Conservation (phyloP, 1,284 basidiomycete species). For the Fomes fomentarius region DNA sequence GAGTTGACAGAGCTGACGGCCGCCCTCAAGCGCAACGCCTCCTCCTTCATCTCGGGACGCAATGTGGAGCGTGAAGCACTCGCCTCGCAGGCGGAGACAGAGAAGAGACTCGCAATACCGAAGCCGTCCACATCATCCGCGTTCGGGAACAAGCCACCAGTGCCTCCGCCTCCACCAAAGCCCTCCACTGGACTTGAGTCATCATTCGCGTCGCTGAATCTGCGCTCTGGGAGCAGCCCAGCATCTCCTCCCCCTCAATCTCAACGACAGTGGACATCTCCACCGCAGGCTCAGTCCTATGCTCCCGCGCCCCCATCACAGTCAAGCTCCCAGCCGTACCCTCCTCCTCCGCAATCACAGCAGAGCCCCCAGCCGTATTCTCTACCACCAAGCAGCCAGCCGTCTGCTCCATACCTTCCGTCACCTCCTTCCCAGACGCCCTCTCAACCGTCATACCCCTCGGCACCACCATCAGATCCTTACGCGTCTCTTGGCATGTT, state of each 20-base stretch:
- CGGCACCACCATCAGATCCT: conserved; percentile 45
- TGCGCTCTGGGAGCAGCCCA: conserved; percentile 34
- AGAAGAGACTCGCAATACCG: conserved; percentile 55
- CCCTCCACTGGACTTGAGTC: conserved; percentile 43
- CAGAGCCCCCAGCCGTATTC: too few relatives aligned
- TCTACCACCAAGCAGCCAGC: conserved; percentile 18
- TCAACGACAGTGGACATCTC: conserved; percentile 32
- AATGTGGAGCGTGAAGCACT: conserved; percentile 75
- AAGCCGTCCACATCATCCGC: conserved; percentile 40
- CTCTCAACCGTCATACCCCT: conserved; percentile 39
- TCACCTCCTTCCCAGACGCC: conserved; percentile 37
- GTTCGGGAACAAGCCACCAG: conserved; percentile 53
- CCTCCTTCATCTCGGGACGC: conserved; percentile 65
- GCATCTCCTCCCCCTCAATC: conserved; percentile 40
- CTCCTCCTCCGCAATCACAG: conserved; percentile 36
- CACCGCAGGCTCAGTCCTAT: conserved; percentile 30
- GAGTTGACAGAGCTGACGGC: conserved; percentile 75
- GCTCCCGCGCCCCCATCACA: conserved; percentile 28
- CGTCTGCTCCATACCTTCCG: conserved; percentile 35
- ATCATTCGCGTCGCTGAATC: conserved; percentile 58
- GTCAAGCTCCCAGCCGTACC: too few relatives aligned
- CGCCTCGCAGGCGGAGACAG: conserved; percentile 71
- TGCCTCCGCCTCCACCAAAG: conserved; percentile 48
- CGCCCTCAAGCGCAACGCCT: conserved; percentile 63
- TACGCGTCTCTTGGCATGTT: conserved; percentile 57